These are phyloP conservation scores for Conringia planisiliqua DNA, from an alignment of 345 rosid species.

Conservation along the genomic window DNA sequence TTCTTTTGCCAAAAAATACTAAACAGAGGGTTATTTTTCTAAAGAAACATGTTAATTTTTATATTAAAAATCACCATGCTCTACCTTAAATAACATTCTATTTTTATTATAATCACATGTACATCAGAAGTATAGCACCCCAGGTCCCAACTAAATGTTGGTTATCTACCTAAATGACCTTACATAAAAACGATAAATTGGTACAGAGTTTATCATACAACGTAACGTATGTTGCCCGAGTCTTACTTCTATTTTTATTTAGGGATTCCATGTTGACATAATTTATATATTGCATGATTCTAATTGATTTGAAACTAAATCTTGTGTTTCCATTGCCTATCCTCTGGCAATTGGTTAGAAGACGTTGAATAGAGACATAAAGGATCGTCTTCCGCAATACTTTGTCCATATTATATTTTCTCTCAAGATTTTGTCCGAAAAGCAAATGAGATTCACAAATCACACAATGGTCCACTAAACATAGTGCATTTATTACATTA, in stretches of 20 bases:
- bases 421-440: conserved; percentile 20
- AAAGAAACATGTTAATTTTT: not conserved
- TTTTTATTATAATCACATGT: not conserved
- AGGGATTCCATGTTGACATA: not conserved
- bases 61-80: not conserved
- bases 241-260: not conserved
- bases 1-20: not conserved
- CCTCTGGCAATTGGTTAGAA: not conserved
- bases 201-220: not conserved
- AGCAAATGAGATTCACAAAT: conserved; percentile 29
- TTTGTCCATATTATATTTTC: conserved; percentile 3
- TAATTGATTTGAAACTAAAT: not conserved
- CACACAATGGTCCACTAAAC: conserved; percentile 28
- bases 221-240: not conserved
- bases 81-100: too few species aligned
- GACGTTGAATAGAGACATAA: not conserved
- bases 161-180: not conserved
- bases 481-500: not conserved
- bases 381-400: not conserved
- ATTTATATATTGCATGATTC: not conserved
- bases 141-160: not conserved
- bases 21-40: not conserved
- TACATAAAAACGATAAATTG: not conserved
- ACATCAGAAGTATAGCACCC: not conserved
- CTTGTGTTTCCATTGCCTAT: not conserved